Percentiles rank a stretch among this genome's conserved stretches.
These are phyloP conservation scores for Penstemon newberryi DNA, from an alignment of 257 asterid species.

Conservation along the genomic window DNA sequence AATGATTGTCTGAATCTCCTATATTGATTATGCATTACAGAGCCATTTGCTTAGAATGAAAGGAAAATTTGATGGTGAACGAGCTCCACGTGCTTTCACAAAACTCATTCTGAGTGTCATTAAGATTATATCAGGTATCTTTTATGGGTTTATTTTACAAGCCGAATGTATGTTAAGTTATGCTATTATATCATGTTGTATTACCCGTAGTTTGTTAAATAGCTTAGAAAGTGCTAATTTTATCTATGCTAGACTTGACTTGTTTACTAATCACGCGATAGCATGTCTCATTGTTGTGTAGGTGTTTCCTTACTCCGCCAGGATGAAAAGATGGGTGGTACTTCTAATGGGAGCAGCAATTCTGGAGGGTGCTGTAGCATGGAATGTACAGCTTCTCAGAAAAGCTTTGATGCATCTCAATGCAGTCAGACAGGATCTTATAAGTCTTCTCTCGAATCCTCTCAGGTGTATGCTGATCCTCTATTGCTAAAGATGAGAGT, in stretches of 20 bases:
- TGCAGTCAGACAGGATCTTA: constrained; percentile 35
- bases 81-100: constrained; percentile 58
- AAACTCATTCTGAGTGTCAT: constrained; percentile 65
- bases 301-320: constrained; percentile 46
- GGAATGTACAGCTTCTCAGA: constrained; percentile 44
- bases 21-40: constrained; percentile 39
- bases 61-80: constrained; percentile 56
- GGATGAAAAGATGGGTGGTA: constrained; percentile 36
- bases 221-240: neutral
- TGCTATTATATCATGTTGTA: neutral
- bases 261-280: constrained; percentile 8
- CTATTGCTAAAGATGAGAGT: constrained; percentile 55
- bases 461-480: constrained; percentile 43
- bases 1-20: constrained; percentile 17
- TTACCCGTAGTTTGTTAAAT: neutral
- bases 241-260: constrained; percentile 8
- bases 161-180: constrained; percentile 1
- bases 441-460: constrained; percentile 38
- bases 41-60: constrained; percentile 79
- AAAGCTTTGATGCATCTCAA: constrained; percentile 39
- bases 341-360: constrained; percentile 36
- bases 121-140: constrained; percentile 73
- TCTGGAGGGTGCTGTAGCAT: constrained; percentile 40
- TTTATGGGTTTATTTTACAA: neutral
- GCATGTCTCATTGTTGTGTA: constrained; percentile 28